Evolutionary conservation across 352 stramenopile genomes (phyloP), one percentile per base, ranked within the genome.

Genomic region (Phytophthora meadii): DNA sequence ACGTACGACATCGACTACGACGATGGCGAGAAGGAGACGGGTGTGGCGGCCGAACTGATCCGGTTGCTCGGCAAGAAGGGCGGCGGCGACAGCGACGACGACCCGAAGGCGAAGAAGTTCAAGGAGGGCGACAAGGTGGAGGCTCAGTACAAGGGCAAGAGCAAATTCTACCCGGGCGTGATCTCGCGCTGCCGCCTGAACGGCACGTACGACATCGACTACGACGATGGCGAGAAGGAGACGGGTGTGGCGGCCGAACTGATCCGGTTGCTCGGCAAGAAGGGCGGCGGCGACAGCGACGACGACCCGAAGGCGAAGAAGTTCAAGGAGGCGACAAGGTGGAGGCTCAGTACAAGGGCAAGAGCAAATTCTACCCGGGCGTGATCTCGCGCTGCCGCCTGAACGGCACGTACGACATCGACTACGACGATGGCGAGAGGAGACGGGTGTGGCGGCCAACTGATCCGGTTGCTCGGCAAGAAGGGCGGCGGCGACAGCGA

Each of bases 1-100:
- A 60, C 53, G 53, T 60, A 60, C 53, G 53, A 60, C 41, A 60
- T 60, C 41, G 53, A 60, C 53, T 60, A 60, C 53, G 53, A 60
- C 14, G 53, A 60, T 40, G 53, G 53, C 27, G 53, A 60, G 53
- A 60, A 60, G 53, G 53, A 60, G 52, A 60, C 53, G 53, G 53
- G 53, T 60, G 53, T 60, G 41, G 53, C 53, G 40, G 53, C 53
- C 53, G 53, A 60, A 40, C 41, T 52, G 53, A 60, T 60, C 53
- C 53, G 53, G 40, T 52, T 19, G 40, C 0, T 52, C 40, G 53
- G 15, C 53, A 60, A 45, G 53, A 60, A 60, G 53, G 8, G 40
- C 15, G 53, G n/a, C 32, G 48, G 11, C 30, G 53, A 60, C 40
- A 60, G 53, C 41, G 53, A 60, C 53, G 53, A 60, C 53, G 53